phyloP scores from a whole-genome alignment of 805 yeast species.

The Teunomyces cretensis region DNA sequence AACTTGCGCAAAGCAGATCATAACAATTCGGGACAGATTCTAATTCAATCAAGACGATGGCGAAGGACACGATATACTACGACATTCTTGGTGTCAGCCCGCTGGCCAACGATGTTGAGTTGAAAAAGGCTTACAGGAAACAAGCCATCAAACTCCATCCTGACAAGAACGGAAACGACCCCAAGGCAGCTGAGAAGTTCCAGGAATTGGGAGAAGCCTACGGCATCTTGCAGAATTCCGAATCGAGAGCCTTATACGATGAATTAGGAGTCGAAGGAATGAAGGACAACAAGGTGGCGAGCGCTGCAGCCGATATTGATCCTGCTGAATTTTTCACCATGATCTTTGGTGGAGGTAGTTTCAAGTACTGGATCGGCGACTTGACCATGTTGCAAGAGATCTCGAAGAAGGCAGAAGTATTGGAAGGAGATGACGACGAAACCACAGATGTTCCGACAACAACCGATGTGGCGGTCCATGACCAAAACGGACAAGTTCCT shows the following conservation, averaged over 20 bases:
- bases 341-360: conserved; percentile 84
- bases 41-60: conserved; percentile 49
- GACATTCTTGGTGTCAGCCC: conserved; percentile 70
- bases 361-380: conserved; percentile 85
- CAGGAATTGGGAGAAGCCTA: conserved; percentile 70
- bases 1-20: background rate
- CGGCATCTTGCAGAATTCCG: conserved; percentile 75
- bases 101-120: conserved; percentile 74
- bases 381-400: conserved; percentile 74
- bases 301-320: conserved; percentile 69
- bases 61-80: conserved; percentile 82
- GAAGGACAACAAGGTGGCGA: conserved; percentile 66
- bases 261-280: conserved; percentile 62
- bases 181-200: conserved; percentile 82
- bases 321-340: conserved; percentile 80
- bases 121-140: conserved; percentile 91
- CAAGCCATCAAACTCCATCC: conserved; percentile 91
- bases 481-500: background rate
- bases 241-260: conserved; percentile 72
- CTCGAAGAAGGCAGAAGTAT: conserved; percentile 56
- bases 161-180: conserved; percentile 94
- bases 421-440: conserved; percentile 37
- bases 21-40: too few relatives aligned
- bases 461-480: conserved; percentile 3
- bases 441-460: conserved; percentile 6